Conservation (phyloP, 805 yeast genomes). For the Ogataea nakhonphanomensis region DNA sequence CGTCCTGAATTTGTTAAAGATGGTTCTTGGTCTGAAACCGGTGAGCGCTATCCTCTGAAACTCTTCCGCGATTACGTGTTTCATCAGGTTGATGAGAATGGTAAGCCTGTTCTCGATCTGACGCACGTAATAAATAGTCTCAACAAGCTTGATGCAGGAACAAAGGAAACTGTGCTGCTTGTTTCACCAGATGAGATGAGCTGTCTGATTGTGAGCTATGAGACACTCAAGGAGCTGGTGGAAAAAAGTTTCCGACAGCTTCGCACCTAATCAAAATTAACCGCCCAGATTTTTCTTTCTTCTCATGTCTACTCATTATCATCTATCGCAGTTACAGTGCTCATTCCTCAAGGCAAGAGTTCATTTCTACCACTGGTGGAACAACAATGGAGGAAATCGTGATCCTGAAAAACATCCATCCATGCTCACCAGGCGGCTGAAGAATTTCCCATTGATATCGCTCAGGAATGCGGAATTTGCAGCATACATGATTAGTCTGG, state of each 20-base stretch:
- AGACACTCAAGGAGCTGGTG: conserved; percentile 71
- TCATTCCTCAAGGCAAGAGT: conserved; percentile 20
- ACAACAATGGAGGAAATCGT: conserved; percentile 17
- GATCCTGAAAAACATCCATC: conserved; percentile 22
- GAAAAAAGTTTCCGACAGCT: conserved; percentile 63
- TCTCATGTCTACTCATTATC: conserved; percentile 24
- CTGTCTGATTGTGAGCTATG: conserved; percentile 80
- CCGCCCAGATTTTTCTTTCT: conserved; percentile 4
- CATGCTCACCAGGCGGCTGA: conserved; percentile 26
- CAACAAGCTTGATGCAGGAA: conserved; percentile 90
- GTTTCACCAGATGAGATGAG: conserved; percentile 82
- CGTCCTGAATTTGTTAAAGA: conserved; percentile 63
- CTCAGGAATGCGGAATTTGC: conserved; percentile 24
- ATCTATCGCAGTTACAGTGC: conserved; percentile 19
- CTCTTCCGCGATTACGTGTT: conserved; percentile 82
- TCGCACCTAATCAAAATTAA: conserved; percentile 8
- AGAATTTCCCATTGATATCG: conserved; percentile 26
- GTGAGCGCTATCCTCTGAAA: conserved; percentile 67
- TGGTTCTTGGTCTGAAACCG: conserved; percentile 67
- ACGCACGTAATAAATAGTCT: conserved; percentile 74
- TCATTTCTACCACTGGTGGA: conserved; percentile 30
- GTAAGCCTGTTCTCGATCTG: conserved; percentile 75
- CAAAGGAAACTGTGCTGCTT: conserved; percentile 75
- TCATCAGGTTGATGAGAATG: conserved; percentile 75
- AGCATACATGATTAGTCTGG: conserved; percentile 13